Evolutionary conservation across 257 asterid genomes (phyloP).

Genomic region (Solanum chmielewskii): DNA sequence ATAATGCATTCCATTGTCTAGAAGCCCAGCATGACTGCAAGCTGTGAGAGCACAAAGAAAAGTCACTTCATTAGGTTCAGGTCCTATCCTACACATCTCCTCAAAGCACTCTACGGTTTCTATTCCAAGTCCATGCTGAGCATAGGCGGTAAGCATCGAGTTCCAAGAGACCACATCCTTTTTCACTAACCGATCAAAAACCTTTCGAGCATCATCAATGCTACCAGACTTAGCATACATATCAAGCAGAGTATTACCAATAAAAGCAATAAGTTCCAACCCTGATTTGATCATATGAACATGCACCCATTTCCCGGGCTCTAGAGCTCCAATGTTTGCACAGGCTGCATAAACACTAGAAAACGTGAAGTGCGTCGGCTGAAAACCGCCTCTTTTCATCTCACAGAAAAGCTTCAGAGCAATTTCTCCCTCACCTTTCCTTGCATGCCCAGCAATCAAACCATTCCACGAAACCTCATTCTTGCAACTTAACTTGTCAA

Average conservation of each 20-base stretch:
- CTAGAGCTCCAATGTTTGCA: constrained; percentile 62
- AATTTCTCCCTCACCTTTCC: constrained; percentile 51
- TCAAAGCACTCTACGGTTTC: constrained; percentile 53
- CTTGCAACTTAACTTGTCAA: constrained; percentile 32
- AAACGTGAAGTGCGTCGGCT: constrained; percentile 61
- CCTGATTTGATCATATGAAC: constrained; percentile 65
- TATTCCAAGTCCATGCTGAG: constrained; percentile 71
- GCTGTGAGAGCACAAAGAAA: constrained; percentile 69
- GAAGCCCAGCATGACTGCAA: constrained; percentile 79
- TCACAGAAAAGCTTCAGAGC: constrained; percentile 41
- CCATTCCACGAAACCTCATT: constrained; percentile 85
- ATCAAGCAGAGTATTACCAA: constrained; percentile 70
- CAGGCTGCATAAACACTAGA: constrained; percentile 66
- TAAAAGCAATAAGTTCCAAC: constrained; percentile 41
- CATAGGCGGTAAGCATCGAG: constrained; percentile 79
- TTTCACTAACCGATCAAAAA: constrained; percentile 42
- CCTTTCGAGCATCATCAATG: constrained; percentile 58
- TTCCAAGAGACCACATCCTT: constrained; percentile 76
- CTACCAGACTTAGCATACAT: constrained; percentile 84
- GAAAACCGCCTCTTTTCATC: constrained; percentile 54
- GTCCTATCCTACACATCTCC: constrained; percentile 43
- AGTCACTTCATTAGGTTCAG: constrained; percentile 48
- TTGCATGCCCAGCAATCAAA: constrained; percentile 62
- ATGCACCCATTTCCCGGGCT: constrained; percentile 78
- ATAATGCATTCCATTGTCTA: constrained; percentile 55